Evolutionary conservation across 768 basidiomycete species (phyloP).

Genomic region (Chalciporus sphaerocephalus): DNA sequence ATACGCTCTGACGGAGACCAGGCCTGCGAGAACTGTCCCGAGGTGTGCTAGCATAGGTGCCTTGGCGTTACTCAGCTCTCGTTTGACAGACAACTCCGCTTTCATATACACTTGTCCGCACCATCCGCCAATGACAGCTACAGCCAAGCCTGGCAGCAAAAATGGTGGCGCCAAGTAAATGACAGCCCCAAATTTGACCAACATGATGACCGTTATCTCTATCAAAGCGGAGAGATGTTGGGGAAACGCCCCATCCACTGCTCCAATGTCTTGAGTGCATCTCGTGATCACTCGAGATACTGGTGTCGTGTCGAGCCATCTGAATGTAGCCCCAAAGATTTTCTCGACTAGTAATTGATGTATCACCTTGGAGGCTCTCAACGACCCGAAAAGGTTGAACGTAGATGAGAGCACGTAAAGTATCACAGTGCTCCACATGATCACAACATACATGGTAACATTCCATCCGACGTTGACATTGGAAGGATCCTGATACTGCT

Average conservation of each 20-base stretch:
- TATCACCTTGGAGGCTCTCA: conserved; percentile 52
- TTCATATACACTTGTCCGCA: conserved; percentile 41
- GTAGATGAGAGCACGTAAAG: conserved; percentile 34
- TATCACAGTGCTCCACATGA: conserved; percentile 31
- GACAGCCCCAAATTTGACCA: not conserved
- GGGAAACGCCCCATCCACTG: conserved; percentile 12
- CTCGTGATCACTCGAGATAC: conserved; percentile 29
- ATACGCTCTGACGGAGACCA: conserved; percentile 39
- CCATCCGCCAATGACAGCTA: conserved; percentile 29
- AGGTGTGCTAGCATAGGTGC: conserved; percentile 15
- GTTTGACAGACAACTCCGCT: conserved; percentile 36
- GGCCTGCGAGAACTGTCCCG: conserved; percentile 11
- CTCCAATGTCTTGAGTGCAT: conserved; percentile 49
- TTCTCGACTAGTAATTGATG: conserved; percentile 50
- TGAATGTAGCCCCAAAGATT: conserved; percentile 56
- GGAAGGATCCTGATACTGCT: conserved; percentile 28
- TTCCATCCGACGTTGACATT: conserved; percentile 39
- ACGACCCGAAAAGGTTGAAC: conserved; percentile 41
- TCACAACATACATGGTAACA: conserved; percentile 38
- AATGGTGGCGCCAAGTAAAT: conserved; percentile 17
- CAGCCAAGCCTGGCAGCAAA: conserved; percentile 21
- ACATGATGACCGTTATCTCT: conserved; percentile 7
- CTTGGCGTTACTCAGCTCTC: conserved; percentile 25
- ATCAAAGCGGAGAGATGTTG: not conserved
- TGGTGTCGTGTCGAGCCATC: conserved; percentile 44